Evolutionary conservation across 176 grass and related monocot species (phyloP), one percentile per base, ranked within the genome.

Genomic region (Raddia distichophylla): DNA sequence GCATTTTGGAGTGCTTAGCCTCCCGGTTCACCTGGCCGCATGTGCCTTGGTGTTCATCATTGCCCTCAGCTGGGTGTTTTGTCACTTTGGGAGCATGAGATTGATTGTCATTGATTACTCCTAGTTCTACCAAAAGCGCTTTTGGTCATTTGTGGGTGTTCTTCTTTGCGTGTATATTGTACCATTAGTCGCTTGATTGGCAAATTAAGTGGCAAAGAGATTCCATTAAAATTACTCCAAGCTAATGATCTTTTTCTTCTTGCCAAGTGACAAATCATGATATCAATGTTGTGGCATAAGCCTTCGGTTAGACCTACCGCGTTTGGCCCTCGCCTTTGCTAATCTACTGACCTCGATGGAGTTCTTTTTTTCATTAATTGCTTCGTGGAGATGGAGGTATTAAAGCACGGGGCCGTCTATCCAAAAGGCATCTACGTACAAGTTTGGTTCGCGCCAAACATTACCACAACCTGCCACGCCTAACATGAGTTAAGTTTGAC

Each of bases 221-320:
- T 52, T 49, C 40, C 17, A 58, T 5, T 27, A 27, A 27, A 27
- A 27, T 3, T 32, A 7, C 5, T 2, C 48, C 22, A 58, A 40
- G 58, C 58, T 50, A 27, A 22, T 74, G 52, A 66, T 71, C 65
- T 40, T 68, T 60, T 11, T 64, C 16, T 42, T 71, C 57, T 72
- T 78, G 80, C 66, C 58, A 72, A 83, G 37, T 66, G 61, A 10
- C 47, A 20, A 15, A 0, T 40, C 37, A 40, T 40, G 37, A 40
- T 3, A 40, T 40, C 37, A 40, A 40, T 35, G 65, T 16, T 71
- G 63, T 5, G 16, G 77, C 66, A 47, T 52, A 48, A 32, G 13
- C 42, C 11, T 77, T 87, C 73, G 34, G 61, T 89, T 80, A 69
- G 68, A 52, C 81, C 81, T 80, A 74, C 76, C 53, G 69, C 53